phyloP scores from a whole-genome alignment of 371 early-diverging fungal species.

The Mucor mucedo region DNA sequence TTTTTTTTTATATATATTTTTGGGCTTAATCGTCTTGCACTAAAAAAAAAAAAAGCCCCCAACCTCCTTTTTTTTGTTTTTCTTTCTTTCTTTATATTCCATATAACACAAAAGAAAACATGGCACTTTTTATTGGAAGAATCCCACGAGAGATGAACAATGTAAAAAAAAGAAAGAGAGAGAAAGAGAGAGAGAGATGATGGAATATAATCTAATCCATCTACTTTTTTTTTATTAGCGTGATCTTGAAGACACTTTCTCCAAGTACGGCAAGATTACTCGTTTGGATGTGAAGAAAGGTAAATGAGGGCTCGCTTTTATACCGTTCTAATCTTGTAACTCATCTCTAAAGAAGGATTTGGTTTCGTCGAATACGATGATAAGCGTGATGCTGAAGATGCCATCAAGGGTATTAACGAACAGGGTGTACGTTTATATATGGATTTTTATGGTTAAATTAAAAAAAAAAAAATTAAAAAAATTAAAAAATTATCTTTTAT shows the following conservation, averaged over 20 bases:
- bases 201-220: neutral
- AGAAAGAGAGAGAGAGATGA: neutral
- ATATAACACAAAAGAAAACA: constrained; percentile 10
- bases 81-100: constrained; percentile 2
- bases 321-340: constrained; percentile 30
- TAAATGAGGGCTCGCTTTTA: constrained; percentile 10
- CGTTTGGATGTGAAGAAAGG: constrained; percentile 72
- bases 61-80: neutral
- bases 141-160: constrained; percentile 41
- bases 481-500: neutral
- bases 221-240: constrained; percentile 33
- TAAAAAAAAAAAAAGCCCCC: neutral
- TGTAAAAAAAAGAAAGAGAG: constrained; percentile 24
- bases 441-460: neutral
- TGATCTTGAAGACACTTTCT: constrained; percentile 76
- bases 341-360: constrained; percentile 50
- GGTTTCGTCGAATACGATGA: constrained; percentile 80
- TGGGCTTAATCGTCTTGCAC: too few relatives aligned
- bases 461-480: neutral
- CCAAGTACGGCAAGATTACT: constrained; percentile 76
- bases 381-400: constrained; percentile 75
- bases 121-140: constrained; percentile 53
- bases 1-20: too few relatives aligned
- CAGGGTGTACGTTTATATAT: constrained; percentile 30
- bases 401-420: constrained; percentile 64